These are phyloP conservation scores for Tardiomyces digboiensis DNA, from an alignment of 1,139 yeast species.

Conservation along the genomic window DNA sequence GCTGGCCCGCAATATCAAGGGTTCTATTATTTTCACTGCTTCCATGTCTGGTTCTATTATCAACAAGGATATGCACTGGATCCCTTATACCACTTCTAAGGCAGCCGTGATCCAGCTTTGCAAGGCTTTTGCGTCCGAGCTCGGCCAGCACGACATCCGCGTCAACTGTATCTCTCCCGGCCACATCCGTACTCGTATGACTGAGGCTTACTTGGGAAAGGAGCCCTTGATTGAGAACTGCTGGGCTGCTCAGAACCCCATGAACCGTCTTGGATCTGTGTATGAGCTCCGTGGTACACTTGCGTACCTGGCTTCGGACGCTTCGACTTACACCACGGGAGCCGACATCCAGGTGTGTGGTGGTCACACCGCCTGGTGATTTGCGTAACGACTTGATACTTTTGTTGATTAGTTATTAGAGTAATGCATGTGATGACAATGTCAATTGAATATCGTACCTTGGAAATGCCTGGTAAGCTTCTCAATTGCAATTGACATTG, in stretches of 20 bases:
- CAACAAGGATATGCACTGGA: slow-evolving; percentile 45
- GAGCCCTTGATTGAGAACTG: slow-evolving; percentile 22
- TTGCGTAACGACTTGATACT: not conserved
- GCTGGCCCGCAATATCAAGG: slow-evolving; percentile 35
- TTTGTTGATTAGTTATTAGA: not conserved
- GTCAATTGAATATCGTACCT: too few species aligned
- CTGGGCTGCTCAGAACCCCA: slow-evolving; percentile 25
- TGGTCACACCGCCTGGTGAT: slow-evolving; percentile 56
- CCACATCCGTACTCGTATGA: slow-evolving; percentile 32
- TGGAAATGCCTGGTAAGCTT: too few species aligned
- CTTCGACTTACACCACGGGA: slow-evolving; percentile 74
- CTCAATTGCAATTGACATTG: too few species aligned
- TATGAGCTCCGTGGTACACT: slow-evolving; percentile 67
- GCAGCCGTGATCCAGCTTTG: slow-evolving; percentile 49
- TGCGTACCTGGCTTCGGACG: slow-evolving; percentile 60
- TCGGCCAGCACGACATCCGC: slow-evolving; percentile 33
- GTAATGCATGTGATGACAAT: not conserved
- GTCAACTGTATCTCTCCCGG: slow-evolving; percentile 52
- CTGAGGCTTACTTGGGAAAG: slow-evolving; percentile 16
- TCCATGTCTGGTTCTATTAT: slow-evolving; percentile 50
- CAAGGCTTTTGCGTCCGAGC: slow-evolving; percentile 39
- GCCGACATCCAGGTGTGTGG: slow-evolving; percentile 72
- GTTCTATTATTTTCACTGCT: slow-evolving; percentile 46
- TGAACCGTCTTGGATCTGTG: slow-evolving; percentile 20
- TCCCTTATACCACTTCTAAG: slow-evolving; percentile 49